Evolutionary conservation across 75 land plant species (phyloP).

Genomic region (Pinus albicaulis): DNA sequence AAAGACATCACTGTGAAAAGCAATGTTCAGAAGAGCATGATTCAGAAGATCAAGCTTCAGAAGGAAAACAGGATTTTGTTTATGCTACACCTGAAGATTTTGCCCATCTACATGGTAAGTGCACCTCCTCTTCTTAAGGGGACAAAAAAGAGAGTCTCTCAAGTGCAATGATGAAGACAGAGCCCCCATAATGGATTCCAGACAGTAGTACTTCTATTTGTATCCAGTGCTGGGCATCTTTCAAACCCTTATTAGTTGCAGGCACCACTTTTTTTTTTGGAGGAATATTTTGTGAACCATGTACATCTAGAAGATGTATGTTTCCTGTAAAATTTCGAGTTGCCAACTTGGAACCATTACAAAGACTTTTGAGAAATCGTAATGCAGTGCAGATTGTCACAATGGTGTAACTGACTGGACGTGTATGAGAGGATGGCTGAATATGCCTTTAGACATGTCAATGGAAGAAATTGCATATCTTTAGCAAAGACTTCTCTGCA

Average conservation of each 20-base stretch:
- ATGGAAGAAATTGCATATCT: no score
- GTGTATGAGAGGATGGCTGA: conserved; percentile 72
- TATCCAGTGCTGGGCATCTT: conserved; percentile 69
- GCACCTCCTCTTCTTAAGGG: conserved; percentile 75
- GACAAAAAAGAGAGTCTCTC: conserved; percentile 21
- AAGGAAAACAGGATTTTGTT: conserved; percentile 14
- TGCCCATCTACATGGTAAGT: conserved; percentile 44
- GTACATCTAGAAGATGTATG: conserved; percentile 68
- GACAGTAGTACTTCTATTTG: conserved; percentile 60
- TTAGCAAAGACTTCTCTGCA: no score
- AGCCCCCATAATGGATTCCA: conserved; percentile 85
- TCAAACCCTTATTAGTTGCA: conserved; percentile 61
- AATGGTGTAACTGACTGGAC: conserved; percentile 83
- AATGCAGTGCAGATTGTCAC: conserved; percentile 73
- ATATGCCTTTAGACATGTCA: conserved; percentile 68
- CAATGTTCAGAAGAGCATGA: no score
- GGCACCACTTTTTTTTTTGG: conserved; percentile 89
- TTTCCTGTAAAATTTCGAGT: conserved; percentile 71
- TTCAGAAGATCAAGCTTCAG: conserved; percentile 1
- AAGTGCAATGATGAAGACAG: conserved; percentile 60
- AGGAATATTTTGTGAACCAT: conserved; percentile 64
- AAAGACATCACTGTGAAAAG: no score
- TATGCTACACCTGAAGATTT: conserved; percentile 42
- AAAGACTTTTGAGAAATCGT: conserved; percentile 50
- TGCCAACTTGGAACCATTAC: conserved; percentile 72